Base-by-base conservation (phyloP, 257 asterid species). In the Ligustrum vulgare region DNA sequence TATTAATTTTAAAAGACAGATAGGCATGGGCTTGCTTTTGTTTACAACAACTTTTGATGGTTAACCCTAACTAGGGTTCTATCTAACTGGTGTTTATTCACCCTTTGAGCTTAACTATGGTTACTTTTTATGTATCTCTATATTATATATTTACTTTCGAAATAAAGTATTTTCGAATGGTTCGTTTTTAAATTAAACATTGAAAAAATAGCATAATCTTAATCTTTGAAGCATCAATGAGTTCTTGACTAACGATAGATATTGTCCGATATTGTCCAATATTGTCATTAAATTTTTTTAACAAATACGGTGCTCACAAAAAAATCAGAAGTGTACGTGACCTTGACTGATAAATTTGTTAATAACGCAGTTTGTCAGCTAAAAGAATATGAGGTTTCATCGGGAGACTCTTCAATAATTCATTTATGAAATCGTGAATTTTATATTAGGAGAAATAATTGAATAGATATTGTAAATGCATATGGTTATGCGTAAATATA, bases 41-140 rank as follows among this genome's bases (percentile, higher is more conserved):
- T 72, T 77, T 70, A 58, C 54, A 73, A 67, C 82, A 32, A 28
- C 81, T 75, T 18, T 75, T 64, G 82, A n/a, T 80, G 31, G 82
- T 81, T 80, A 75, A 75, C 70, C 71, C 67, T 79, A 80, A 87
- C 91, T 39, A 87, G 25, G 67, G 80, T 77, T 82, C 43, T 70
- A 77, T 23, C 39, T 78, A 82, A 78, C 81, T 49, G 41, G 33
- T 79, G 85, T 81, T 82, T 73, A 73, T 11, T 49, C 6, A 37
- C 10, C 25, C 75, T 56, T 71, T 54, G 64, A 75, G 72, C 72
- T 65, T 84, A 82, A 86, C 88, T 32, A 78, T 18, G 65, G 84
- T 86, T 82, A 82, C 84, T 67, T 84, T 73, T 74, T 45, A 15
- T 45, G 56, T 15, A 3, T 45, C 47, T 41, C 2, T 41, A 16